These are phyloP conservation scores for Aspergillus indologenus DNA, from an alignment of 495 filamentous ascomycete species.

Conservation along the genomic window DNA sequence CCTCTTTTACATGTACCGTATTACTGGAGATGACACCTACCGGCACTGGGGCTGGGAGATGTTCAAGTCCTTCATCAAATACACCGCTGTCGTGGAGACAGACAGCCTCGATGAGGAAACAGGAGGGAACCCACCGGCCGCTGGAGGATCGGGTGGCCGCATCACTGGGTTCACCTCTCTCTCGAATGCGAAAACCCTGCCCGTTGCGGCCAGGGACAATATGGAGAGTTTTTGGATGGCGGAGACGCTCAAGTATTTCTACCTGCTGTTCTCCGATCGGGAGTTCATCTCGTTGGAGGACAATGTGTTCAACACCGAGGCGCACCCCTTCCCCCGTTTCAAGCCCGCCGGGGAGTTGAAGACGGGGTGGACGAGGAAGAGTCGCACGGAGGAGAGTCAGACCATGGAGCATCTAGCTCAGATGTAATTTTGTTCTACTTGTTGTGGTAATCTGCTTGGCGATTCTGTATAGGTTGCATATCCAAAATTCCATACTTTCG, in stretches of 20 bases:
- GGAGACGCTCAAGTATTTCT: conserved; percentile 97
- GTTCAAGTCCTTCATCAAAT: conserved; percentile 85
- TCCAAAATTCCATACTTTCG: not conserved
- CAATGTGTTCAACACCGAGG: conserved; percentile 93
- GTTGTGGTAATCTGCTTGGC: not conserved
- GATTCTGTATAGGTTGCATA: not conserved
- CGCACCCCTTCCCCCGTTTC: conserved; percentile 86
- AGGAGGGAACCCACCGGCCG: not conserved
- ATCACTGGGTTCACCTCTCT: conserved; percentile 75
- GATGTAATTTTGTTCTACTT: not conserved
- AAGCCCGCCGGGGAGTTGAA: conserved; percentile 70
- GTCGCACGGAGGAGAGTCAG: not conserved
- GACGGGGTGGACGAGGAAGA: conserved; percentile 83
- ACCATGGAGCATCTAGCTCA: not conserved
- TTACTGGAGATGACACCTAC: conserved; percentile 89
- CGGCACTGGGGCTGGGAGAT: conserved; percentile 98
- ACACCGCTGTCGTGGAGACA: conserved; percentile 71
- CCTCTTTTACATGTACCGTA: conserved; percentile 97
- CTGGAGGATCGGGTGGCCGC: conserved; percentile 10
- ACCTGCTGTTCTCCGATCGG: conserved; percentile 83
- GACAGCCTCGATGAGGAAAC: not conserved
- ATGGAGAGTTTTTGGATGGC: conserved; percentile 98
- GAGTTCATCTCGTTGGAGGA: conserved; percentile 81
- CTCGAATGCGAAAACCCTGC: conserved; percentile 66
- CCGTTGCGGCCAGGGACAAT: conserved; percentile 65